Base-by-base conservation (phyloP, 495 filamentous ascomycete species). In the Parathielavia hyrcaniae region DNA sequence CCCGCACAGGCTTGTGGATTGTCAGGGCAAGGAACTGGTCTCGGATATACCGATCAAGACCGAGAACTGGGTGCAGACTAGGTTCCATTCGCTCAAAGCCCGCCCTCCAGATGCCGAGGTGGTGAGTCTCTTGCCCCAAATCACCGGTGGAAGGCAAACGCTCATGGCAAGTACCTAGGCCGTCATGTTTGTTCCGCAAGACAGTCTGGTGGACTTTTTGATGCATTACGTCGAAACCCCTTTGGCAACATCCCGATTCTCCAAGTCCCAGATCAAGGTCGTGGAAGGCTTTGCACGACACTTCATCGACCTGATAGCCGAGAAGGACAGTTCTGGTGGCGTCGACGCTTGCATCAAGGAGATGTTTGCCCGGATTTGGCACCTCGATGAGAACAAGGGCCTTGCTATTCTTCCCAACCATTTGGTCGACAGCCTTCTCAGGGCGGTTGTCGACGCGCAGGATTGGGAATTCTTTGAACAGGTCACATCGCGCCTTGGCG, bases 151-250 rank as follows among this genome's bases (percentile, higher is more conserved):
- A 43, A 17, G 19, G 22, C 36, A 26, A 32, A 32, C 5, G 40
- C 26, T 57, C 9, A 44, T 36, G 1, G 0, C 2, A 10, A 5
- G 8, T 30, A 16, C n/a, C 1, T 17, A 63, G 61, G 61, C 57
- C 8, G 30, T 66, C 17, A n/a, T 67, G 16, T 44, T 67, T 4
- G 52, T 65, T 32, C 50, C 62, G 8, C 51, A 60, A 36, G 65
- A 65, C 52, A 61, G 43, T 20, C 44, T 66, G 32, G 63, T 54
- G n/a, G 59, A 62, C 32, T 64, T 64, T 36, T 40, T 68, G 35
- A 49, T 58, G 51, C 43, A 32, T 5, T 50, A 48, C 13, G 22
- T 22, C 16, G 36, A 54, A 14, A 13, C 16, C 10, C n/a, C 47
- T 1, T 5, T 17, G 22, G 16, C 47, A 5, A 17, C 26, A 19